phyloP scores from a whole-genome alignment of 2,329 filamentous ascomycete genomes.

The Arthrobotrys entomopaga region DNA sequence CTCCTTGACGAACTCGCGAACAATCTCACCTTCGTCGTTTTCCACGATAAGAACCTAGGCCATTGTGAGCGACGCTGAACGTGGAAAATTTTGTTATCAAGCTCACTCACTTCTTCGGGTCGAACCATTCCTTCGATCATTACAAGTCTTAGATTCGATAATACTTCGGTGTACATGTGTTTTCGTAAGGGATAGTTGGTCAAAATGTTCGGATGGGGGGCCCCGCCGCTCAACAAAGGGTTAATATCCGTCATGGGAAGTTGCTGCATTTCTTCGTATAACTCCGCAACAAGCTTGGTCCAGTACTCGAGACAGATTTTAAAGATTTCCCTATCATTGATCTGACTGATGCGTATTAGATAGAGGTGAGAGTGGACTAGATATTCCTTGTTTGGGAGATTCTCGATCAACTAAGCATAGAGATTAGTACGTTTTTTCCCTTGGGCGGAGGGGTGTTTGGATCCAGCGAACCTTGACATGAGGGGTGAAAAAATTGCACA shows the following conservation, averaged over 20 bases:
- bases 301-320: slow-evolving; percentile 99
- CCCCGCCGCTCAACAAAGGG: slow-evolving; percentile 84
- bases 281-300: slow-evolving; percentile 96
- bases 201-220: slow-evolving; percentile 83
- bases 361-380: slow-evolving; percentile 97
- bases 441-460: slow-evolving; percentile 58
- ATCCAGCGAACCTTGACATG: slow-evolving; percentile 76
- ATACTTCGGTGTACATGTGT: slow-evolving; percentile 94
- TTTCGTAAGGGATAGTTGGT: slow-evolving; percentile 93
- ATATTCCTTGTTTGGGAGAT: slow-evolving; percentile 92
- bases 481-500: slow-evolving; percentile 96
- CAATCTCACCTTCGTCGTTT: slow-evolving; percentile 98
- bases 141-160: slow-evolving; percentile 92
- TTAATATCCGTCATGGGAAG: slow-evolving; percentile 93
- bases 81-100: background rate
- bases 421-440: background rate
- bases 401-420: slow-evolving; percentile 81
- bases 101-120: slow-evolving; percentile 76
- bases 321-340: slow-evolving; percentile 98
- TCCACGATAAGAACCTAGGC: slow-evolving; percentile 89
- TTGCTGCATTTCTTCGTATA: slow-evolving; percentile 99
- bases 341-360: slow-evolving; percentile 96
- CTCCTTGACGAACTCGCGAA: slow-evolving; percentile 98
- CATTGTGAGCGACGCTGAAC: slow-evolving; percentile 10
- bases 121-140: slow-evolving; percentile 99